Percentiles rank a stretch among this genome's conserved stretches.
These are phyloP conservation scores for Euphorbia neoarborescens DNA, from an alignment of 441 rosid species.

Conservation along the genomic window DNA sequence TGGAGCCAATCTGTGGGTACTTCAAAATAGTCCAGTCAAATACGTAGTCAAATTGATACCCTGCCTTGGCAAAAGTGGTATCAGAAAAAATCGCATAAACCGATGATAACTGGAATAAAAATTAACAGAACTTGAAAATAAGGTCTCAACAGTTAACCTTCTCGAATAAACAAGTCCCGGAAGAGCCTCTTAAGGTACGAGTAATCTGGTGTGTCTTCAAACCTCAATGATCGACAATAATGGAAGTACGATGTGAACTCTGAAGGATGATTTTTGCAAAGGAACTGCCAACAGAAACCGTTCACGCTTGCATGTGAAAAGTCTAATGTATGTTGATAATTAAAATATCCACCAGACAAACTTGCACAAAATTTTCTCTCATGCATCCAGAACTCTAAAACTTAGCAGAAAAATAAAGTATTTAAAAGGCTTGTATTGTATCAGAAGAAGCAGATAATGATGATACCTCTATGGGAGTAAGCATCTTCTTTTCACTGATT, in stretches of 20 bases:
- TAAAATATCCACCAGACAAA: background rate
- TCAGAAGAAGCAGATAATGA: slow-evolving; percentile 21
- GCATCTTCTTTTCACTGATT: slow-evolving; percentile 84
- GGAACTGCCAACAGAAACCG: slow-evolving; percentile 44
- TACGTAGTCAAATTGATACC: slow-evolving; percentile 88
- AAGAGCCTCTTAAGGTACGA: slow-evolving; percentile 89
- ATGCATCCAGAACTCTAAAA: background rate
- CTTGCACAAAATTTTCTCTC: background rate
- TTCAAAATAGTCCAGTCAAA: slow-evolving; percentile 91
- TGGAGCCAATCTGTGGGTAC: slow-evolving; percentile 74
- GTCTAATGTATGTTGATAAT: background rate
- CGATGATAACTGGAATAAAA: background rate
- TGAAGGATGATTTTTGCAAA: slow-evolving; percentile 78
- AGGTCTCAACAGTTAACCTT: slow-evolving; percentile 39
- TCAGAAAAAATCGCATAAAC: slow-evolving; percentile 3
- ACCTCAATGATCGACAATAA: slow-evolving; percentile 81
- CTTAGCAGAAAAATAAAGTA: background rate
- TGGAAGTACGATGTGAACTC: slow-evolving; percentile 90
- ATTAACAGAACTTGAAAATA: background rate
- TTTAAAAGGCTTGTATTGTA: background rate
- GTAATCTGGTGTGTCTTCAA: slow-evolving; percentile 95
- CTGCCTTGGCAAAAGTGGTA: slow-evolving; percentile 30
- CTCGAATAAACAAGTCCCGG: slow-evolving; percentile 88
- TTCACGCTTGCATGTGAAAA: background rate
- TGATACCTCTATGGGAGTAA: slow-evolving; percentile 67